Evolutionary conservation across 495 filamentous ascomycete species (phyloP), one percentile per base, ranked within the genome.

Genomic region (Podospora pseudopauciseta): DNA sequence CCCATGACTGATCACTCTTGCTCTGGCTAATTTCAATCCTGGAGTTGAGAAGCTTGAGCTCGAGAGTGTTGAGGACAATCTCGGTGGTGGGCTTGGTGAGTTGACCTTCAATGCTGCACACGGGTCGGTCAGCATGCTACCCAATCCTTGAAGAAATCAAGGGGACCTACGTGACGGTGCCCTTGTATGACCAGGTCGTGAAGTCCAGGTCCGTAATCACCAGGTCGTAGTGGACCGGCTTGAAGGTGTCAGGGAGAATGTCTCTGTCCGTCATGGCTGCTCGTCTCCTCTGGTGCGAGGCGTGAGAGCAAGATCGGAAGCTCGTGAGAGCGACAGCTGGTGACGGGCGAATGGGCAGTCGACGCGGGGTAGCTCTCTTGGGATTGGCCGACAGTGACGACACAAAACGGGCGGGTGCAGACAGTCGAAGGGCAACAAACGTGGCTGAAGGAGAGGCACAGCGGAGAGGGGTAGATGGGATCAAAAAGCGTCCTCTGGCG

Each of bases 161-260:
- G 20, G 68, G 58, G 15, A 62, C 71, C 88, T 86, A 81, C 73
- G 83, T 86, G 65, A 97, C 90, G 5, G 82, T 86, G 70, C 95
- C 95, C 79, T 93, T 87, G 78, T 94, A 99, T 65, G 83, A 88
- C 85, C 92, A 99, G 23, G 68, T 86, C 81, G 74, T 82, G 83
- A 76, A 92, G 80, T 97, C 88, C 66, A 99, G 76, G 69, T 94
- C 89, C 75, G 83, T 88, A 65, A 99, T 86, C 27, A 88, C 91
- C 65, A 99, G 85, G 74, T 87, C 83, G 80, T 99, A 99, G 77
- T 97, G 91, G 67, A 84, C 82, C 0, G 95, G 93, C 77, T 94
- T 95, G 75, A 92, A 87, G 72, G 87, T 90, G 70, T 75, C 77
- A 32, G 79, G 83, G 66, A 87, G 82, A 60, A 84, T 80, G 64